Conservation (phyloP, 495 filamentous ascomycete genomes). For the Xylaria acuta region DNA sequence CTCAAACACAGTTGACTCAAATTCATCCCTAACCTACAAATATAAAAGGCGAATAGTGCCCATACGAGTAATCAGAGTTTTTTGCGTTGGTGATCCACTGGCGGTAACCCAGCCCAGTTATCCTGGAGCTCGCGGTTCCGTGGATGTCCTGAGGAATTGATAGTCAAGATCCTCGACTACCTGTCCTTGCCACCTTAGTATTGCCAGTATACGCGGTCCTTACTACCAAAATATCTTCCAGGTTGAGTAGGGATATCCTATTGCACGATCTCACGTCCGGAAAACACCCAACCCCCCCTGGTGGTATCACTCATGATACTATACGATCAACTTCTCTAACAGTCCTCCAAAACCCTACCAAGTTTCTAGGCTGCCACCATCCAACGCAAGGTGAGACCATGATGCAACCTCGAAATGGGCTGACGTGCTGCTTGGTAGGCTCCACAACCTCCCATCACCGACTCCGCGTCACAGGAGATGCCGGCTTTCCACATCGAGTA, state of each 20-base stretch:
- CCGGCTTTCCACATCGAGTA: not conserved
- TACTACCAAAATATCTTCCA: not conserved
- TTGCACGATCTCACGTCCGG: too few relatives aligned
- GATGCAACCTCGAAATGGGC: constrained; percentile 1
- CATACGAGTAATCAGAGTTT: not conserved
- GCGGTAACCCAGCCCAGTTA: not conserved
- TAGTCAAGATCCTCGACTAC: not conserved
- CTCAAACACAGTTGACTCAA: not conserved
- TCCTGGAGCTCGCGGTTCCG: not conserved
- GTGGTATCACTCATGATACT: not conserved
- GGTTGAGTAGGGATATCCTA: not conserved
- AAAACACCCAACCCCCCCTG: too few relatives aligned
- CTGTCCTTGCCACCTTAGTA: not conserved
- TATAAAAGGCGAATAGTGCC: not conserved
- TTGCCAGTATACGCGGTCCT: not conserved
- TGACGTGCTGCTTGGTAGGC: constrained; percentile 1
- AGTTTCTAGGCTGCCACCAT: too few relatives aligned
- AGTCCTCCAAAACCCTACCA: too few relatives aligned
- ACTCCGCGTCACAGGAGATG: constrained; percentile 1
- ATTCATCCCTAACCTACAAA: not conserved
- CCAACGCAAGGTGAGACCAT: not conserved
- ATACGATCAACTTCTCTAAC: not conserved
- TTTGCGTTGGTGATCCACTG: not conserved
- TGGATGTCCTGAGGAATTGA: not conserved
- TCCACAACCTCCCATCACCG: not conserved